Conservation (phyloP, 257 asterid genomes). For the Lycium ferocissimum region DNA sequence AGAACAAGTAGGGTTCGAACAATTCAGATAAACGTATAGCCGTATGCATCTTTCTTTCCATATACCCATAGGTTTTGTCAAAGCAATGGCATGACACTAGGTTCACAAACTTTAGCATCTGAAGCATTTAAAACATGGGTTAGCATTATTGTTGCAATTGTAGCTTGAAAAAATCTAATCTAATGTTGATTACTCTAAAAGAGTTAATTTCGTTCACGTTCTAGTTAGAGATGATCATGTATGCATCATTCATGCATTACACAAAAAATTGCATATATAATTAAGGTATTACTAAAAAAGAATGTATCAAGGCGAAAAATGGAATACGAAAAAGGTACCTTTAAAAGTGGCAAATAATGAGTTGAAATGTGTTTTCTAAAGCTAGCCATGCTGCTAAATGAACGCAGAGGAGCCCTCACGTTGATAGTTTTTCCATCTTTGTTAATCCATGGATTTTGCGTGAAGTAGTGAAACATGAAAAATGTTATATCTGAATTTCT, state of each 20-base stretch:
- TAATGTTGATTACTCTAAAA: no score
- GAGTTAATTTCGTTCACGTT: background rate
- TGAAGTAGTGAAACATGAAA: constrained; percentile 40
- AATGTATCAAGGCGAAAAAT: no score
- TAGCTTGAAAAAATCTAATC: background rate
- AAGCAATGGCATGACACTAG: constrained; percentile 41
- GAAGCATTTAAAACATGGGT: background rate
- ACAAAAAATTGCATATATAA: background rate
- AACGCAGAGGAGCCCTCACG: constrained; percentile 31
- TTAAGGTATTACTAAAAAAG: background rate
- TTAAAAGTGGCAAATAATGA: constrained; percentile 42
- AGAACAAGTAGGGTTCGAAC: no score
- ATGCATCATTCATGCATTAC: background rate
- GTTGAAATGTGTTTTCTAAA: constrained; percentile 47
- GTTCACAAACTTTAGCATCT: background rate
- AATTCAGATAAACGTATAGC: no score
- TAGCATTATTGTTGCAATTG: background rate
- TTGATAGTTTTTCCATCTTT: constrained; percentile 42
- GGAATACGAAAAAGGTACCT: constrained; percentile 35
- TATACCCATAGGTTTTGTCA: constrained; percentile 33
- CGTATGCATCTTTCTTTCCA: constrained; percentile 42
- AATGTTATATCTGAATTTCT: constrained; percentile 34
- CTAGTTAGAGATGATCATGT: background rate
- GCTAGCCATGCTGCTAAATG: constrained; percentile 49
- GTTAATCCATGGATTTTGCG: constrained; percentile 45